Percentiles rank a stretch among this genome's conserved stretches.
phyloP scores from a whole-genome alignment of 2,329 filamentous ascomycete species.

The Cladophialophora chaetospira region DNA sequence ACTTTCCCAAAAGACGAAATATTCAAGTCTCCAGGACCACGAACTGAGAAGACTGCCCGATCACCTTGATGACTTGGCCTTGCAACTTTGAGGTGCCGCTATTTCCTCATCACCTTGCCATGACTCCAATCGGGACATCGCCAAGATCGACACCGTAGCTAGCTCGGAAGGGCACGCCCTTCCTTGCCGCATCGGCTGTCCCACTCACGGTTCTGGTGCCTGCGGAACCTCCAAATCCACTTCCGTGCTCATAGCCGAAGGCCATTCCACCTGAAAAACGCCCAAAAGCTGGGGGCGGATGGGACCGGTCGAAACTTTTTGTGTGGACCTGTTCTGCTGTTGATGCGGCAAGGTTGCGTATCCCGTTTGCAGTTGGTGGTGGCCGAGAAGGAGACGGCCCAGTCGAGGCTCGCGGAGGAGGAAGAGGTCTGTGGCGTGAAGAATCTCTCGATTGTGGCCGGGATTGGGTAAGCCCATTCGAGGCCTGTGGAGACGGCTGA shows the following conservation, averaged over 20 bases:
- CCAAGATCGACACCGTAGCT: conserved; percentile 34
- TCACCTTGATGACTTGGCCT: not conserved
- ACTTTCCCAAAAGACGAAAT: not conserved
- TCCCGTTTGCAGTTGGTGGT: conserved; percentile 14
- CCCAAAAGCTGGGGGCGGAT: conserved; percentile 30
- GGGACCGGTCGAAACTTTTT: not conserved
- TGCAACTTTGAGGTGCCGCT: not conserved
- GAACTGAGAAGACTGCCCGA: not conserved
- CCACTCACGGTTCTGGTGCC: conserved; percentile 35
- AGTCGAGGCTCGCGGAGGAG: not conserved
- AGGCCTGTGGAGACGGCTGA: no score
- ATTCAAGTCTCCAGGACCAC: not conserved
- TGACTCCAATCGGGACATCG: conserved; percentile 30
- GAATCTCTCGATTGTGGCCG: not conserved
- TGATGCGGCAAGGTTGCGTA: conserved; percentile 18
- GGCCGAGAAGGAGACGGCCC: conserved; percentile 2
- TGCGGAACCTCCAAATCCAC: conserved; percentile 41
- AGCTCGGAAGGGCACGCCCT: conserved; percentile 24
- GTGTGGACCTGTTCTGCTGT: conserved; percentile 25
- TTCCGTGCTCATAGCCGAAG: conserved; percentile 39
- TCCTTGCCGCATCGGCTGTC: conserved; percentile 20
- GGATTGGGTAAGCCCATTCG: not conserved
- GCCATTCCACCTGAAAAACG: conserved; percentile 42
- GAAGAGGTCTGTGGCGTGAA: not conserved
- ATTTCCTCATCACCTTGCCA: conserved; percentile 7